Base-by-base conservation (phyloP, 441 rosid species). In the Corymbia citriodora region DNA sequence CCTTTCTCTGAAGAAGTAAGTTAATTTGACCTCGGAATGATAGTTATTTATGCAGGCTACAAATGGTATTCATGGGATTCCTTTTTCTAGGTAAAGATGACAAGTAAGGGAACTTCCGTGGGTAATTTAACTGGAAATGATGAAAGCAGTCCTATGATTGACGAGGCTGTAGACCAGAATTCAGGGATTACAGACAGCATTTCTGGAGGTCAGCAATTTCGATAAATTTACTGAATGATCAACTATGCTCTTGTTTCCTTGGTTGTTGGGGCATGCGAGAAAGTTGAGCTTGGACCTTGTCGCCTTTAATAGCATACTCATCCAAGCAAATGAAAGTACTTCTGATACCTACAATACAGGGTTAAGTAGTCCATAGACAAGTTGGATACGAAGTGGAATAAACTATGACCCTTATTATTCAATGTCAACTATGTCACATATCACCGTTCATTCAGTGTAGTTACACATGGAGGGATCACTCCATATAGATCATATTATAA, bases 131-230 rank as follows among this genome's bases (percentile, higher is more conserved):
- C 88, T 14, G 89, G 63, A 29, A 68, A 55, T 52, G 91, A 57
- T 48, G 74, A 87, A 70, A 54, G 25, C 33, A 49, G 88, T 5
- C 87, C 89, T n/a, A 55, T 90, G 89, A 85, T 87, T 36, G 89
- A 90, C 19, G 59, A 87, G 87, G 91, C 89, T 23, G 89, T 90
- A 49, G 89, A 87, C 40, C 16, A 23, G 88, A 88, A 52, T 49
- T 89, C 59, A 5, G 82, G 86, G 90, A 89, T 49, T 50, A 59
- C 87, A 16, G 88, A 45, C 85, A 40, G n/a, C 52, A 52, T 79
- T 79, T 23, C 85, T 27, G 52, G n/a, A 23, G 85, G 85, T 79
- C 85, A 79, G 85, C 52, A 79, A 45, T 45, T 48, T 79, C n/a
- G 5, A 45, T 79, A 40, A 79, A 3, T 79, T 79, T 27, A 79